phyloP scores from a whole-genome alignment of 2,329 filamentous ascomycete species.

The Sporothrix humicola region DNA sequence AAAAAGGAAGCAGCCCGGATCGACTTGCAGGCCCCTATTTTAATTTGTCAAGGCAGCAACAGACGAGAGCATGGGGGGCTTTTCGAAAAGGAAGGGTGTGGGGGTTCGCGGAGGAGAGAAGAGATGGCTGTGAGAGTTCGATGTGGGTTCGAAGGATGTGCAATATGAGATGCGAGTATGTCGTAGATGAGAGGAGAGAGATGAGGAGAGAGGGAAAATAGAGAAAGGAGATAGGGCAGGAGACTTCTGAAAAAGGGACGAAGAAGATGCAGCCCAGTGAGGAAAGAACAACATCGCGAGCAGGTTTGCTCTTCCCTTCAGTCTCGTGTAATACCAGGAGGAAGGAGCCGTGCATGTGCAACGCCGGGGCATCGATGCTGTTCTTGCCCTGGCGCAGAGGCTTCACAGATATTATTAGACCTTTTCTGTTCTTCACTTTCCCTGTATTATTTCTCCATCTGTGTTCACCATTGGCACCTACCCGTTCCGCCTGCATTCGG shows the following conservation, averaged over 20 bases:
- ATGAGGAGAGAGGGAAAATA: background rate
- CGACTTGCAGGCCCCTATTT: constrained; percentile 22
- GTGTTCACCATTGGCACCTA: constrained; percentile 7
- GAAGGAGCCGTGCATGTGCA: constrained; percentile 19
- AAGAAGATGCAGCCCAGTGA: background rate
- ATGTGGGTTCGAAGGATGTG: background rate
- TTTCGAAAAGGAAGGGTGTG: constrained; percentile 12
- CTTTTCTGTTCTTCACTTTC: no score
- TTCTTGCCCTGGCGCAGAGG: no score
- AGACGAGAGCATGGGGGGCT: constrained; percentile 10
- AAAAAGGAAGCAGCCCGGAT: background rate
- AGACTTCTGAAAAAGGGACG: background rate
- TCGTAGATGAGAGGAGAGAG: background rate
- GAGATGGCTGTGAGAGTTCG: background rate
- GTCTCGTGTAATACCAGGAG: background rate
- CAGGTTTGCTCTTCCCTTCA: background rate
- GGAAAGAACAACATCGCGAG: background rate
- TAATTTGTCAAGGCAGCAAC: constrained; percentile 33
- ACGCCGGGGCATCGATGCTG: background rate
- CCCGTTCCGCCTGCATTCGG: constrained; percentile 12
- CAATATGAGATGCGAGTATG: background rate
- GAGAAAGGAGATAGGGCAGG: background rate
- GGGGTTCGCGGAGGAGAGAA: constrained; percentile 3
- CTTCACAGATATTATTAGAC: no score
- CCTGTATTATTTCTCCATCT: no score